Evolutionary conservation across 2,329 filamentous ascomycete species (phyloP), one percentile per base, ranked within the genome.

Genomic region (Hysterium pulicare): DNA sequence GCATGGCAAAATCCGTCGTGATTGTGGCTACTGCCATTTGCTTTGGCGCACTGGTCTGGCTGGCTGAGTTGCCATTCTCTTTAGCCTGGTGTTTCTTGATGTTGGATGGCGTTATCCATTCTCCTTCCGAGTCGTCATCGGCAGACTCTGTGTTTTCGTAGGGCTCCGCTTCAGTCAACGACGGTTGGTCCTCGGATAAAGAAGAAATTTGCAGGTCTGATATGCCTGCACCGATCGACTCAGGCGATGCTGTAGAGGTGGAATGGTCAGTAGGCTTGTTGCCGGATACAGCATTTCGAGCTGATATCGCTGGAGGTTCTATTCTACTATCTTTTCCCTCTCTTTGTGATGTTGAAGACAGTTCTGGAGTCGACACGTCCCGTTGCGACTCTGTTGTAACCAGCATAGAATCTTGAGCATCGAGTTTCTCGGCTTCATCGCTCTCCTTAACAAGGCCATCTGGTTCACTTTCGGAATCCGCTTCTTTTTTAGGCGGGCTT

Each of bases 1-100:
- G 91, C 88, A 98, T 95, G 42, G 93, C 91, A 69, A 87, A 97
- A 73, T 98, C 93, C 42, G 86, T 90, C 1, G 93, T 97, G 61
- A 97, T 84, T 33, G 91, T 83, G n/a, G 90, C 91, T 13, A 87
- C 88, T 67, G 94, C 84, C 54, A 96, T 84, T 10, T 80, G 81
- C 48, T 79, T 79, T 26, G 79, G 75, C 41, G 80, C 74, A 2
- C 76, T 64, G 13, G 52, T 45, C 19, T 45, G 74, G 66, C 37
- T 75, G 69, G 31, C 75, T 69, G 16, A 54, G 28, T 49, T 40
- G 34, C 37, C 72, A 66, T 47, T 45, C 44, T 91, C 83, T 61
- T 82, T 79, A 45, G 79, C 81, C 71, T 93, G 86, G 61, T 88
- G 84, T 62, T 88, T 86, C 63, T 89, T 87, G 52, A 98, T 78